phyloP scores from a whole-genome alignment of 2,329 filamentous ascomycete genomes.

The Claviceps sp. region DNA sequence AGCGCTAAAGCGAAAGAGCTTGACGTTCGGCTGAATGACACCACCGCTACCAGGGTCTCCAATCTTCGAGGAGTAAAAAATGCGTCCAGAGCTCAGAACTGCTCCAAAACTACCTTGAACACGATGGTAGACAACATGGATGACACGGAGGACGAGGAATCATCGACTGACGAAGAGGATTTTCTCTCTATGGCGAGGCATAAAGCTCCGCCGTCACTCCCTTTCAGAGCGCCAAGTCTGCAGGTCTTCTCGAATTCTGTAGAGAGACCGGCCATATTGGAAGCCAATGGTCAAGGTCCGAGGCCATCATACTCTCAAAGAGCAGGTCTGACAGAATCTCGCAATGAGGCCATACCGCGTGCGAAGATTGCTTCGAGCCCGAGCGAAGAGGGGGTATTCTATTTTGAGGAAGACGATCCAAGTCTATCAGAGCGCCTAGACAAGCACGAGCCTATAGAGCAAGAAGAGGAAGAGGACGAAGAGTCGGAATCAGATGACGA shows the following conservation, averaged over 20 bases:
- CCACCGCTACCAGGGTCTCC: background rate
- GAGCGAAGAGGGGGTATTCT: constrained; percentile 29
- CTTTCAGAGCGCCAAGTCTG: background rate
- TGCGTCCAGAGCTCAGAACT: background rate
- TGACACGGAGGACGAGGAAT: constrained; percentile 13
- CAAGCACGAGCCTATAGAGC: background rate
- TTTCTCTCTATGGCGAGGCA: constrained; percentile 26
- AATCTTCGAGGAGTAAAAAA: background rate
- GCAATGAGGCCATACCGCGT: background rate
- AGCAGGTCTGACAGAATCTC: background rate
- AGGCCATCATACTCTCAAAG: background rate
- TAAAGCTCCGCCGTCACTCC: background rate
- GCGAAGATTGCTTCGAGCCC: constrained; percentile 6
- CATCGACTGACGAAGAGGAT: constrained; percentile 27
- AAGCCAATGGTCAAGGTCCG: background rate
- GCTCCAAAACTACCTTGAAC: background rate
- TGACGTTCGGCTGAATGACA: background rate
- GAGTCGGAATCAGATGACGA: constrained; percentile 1
- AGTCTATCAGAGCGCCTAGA: constrained; percentile 10
- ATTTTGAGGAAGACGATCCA: constrained; percentile 28
- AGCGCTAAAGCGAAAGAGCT: background rate
- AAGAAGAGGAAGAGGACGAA: background rate
- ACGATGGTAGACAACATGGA: background rate
- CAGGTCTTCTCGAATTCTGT: constrained; percentile 14
- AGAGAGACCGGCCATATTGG: constrained; percentile 3